Conservation (phyloP, 2,329 filamentous ascomycete genomes). For the Xylaria polymorpha region DNA sequence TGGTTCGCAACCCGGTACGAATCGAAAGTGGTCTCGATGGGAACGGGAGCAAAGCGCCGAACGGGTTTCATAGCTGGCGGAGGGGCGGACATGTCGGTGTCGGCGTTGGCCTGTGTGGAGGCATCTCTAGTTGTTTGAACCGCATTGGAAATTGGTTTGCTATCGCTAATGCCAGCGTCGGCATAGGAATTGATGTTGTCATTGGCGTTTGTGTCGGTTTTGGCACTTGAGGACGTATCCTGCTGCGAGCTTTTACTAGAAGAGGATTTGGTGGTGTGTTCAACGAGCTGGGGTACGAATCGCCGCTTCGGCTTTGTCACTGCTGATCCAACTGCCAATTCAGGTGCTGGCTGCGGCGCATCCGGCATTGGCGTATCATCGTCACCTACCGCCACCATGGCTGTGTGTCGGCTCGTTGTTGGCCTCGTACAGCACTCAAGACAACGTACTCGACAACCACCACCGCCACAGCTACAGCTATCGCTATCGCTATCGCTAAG, state of each 20-base stretch:
- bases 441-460: not conserved
- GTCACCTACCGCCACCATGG: conserved; percentile 44
- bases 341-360: conserved; percentile 35
- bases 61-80: conserved; percentile 39
- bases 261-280: conserved; percentile 49
- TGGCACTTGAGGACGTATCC: conserved; percentile 9
- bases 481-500: conserved; percentile 4
- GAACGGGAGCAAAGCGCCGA: conserved; percentile 74
- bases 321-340: conserved; percentile 29
- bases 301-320: conserved; percentile 48
- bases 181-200: conserved; percentile 2
- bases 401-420: conserved; percentile 19
- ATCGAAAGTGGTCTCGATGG: conserved; percentile 77
- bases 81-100: conserved; percentile 45
- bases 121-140: conserved; percentile 46
- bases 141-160: conserved; percentile 29
- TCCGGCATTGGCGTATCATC: conserved; percentile 47
- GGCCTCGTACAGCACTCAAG: conserved; percentile 1
- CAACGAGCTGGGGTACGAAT: conserved; percentile 52
- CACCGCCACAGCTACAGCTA: conserved; percentile 5
- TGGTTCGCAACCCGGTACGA: conserved; percentile 61
- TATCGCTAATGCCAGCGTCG: not conserved
- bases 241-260: conserved; percentile 38
- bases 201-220: conserved; percentile 10
- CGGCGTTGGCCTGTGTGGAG: conserved; percentile 48